Evolutionary conservation across 306 rosid species (phyloP), one percentile per base, ranked within the genome.

Genomic region (Arachis hypogaea): DNA sequence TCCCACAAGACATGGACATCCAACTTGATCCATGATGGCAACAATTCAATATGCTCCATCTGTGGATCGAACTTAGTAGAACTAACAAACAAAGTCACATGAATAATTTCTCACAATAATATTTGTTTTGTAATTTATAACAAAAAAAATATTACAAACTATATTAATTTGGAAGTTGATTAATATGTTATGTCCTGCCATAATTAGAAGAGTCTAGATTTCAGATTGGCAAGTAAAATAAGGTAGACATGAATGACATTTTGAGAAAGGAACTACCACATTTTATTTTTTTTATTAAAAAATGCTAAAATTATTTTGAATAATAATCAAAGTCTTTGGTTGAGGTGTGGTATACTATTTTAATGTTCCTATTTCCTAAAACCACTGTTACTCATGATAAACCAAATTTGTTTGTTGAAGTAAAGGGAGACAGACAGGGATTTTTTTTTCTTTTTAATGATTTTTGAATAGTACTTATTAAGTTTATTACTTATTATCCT

Each of bases 1-100:
- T 77, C 87, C 86, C 76, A 82, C 81, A 58, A 74, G 80, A 67
- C 68, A 72, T 73, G 89, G 73, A 80, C 81, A 59, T 82, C 79
- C 63, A 55, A 71, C 57, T 70, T 72, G 63, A 62, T 68, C 63
- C 59, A 66, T 70, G 69, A 78, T 77, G 55, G 44, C 55, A 77
- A 68, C 74, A 69, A 55, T 49, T 66, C 71, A 49, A 11, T 70
- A 11, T 62, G 86, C 66, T 74, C 82, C 73, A 78, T 72, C 41
- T 55, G 69, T 49, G 56, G 66, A 75, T 49, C 56, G 71, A 75
- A 72, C 70, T 67, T 52, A 42, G 72, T 59, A 68, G 77, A 76
- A 72, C 38, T 33, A 33, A 33, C 71, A 59, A 56, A 67, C 9
- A 45, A 50, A 74, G 33, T 60, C 74, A 45, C 71, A 74, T 66